Conservation (phyloP, 345 rosid species). For the Cardamine occulta region DNA sequence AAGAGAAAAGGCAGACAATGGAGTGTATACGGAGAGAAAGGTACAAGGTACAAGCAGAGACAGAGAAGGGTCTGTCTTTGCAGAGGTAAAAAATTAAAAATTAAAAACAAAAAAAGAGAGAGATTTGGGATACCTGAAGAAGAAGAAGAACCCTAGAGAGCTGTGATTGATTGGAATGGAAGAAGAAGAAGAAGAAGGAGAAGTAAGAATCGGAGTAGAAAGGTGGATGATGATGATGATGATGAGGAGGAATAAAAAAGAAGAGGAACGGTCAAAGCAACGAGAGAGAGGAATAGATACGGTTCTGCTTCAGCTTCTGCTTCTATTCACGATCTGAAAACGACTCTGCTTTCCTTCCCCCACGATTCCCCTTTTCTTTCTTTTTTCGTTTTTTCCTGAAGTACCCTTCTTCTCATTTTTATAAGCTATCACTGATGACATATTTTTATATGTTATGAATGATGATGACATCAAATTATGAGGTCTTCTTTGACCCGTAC, state of each 20-base stretch:
- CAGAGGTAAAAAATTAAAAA: conserved; percentile 32
- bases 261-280: conserved; percentile 50
- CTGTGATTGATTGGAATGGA: conserved; percentile 22
- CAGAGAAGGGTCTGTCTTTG: conserved; percentile 37
- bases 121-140: conserved; percentile 33
- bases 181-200: not conserved
- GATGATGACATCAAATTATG: not conserved
- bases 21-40: conserved; percentile 33
- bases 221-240: conserved; percentile 11
- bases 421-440: not conserved
- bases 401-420: conserved; percentile 16
- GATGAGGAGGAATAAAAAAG: conserved; percentile 27
- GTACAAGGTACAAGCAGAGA: conserved; percentile 36
- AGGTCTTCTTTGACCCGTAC: not conserved
- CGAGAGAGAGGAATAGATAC: conserved; percentile 42
- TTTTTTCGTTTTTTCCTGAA: not conserved
- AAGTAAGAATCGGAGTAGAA: conserved; percentile 29
- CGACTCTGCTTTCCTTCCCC: conserved; percentile 42
- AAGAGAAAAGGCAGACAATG: conserved; percentile 26
- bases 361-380: conserved; percentile 8
- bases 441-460: not conserved
- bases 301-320: conserved; percentile 11
- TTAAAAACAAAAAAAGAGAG: not conserved
- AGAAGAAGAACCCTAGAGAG: conserved; percentile 26
- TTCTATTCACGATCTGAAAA: conserved; percentile 47